Conservation (phyloP, 2,329 filamentous ascomycete species). For the Chaetomium sp. region DNA sequence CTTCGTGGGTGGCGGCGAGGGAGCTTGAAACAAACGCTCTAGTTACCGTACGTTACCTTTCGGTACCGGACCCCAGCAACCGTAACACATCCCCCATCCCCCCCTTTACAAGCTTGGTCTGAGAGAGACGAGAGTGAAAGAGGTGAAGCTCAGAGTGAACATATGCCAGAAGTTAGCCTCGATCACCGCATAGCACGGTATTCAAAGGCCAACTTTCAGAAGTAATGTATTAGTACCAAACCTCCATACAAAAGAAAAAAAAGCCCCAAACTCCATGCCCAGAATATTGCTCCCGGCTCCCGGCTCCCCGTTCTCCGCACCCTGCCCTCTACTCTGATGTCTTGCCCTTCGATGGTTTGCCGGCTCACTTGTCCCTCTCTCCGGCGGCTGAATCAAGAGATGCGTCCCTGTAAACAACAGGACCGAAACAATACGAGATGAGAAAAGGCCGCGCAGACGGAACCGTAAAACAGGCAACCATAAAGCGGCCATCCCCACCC, state of each 20-base stretch:
- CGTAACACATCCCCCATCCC: neutral
- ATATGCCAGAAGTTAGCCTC: neutral
- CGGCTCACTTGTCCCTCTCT: slow-evolving; percentile 6
- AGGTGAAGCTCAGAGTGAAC: neutral
- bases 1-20: no score
- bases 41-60: neutral
- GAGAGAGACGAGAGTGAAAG: neutral
- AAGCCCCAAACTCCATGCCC: slow-evolving; percentile 34
- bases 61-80: neutral
- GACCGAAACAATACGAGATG: neutral
- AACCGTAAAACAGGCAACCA: neutral
- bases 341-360: slow-evolving; percentile 4
- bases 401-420: slow-evolving; percentile 16
- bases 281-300: slow-evolving; percentile 27
- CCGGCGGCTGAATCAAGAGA: neutral
- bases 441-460: neutral
- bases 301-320: slow-evolving; percentile 16
- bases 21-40: neutral
- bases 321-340: slow-evolving; percentile 13
- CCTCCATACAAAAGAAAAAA: slow-evolving; percentile 22
- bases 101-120: neutral
- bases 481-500: neutral
- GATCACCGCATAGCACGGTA: neutral
- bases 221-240: slow-evolving; percentile 24
- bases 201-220: neutral